Evolutionary conservation across 2,329 filamentous ascomycete genomes (phyloP).

Genomic region (Paracoccidioides lutzii): DNA sequence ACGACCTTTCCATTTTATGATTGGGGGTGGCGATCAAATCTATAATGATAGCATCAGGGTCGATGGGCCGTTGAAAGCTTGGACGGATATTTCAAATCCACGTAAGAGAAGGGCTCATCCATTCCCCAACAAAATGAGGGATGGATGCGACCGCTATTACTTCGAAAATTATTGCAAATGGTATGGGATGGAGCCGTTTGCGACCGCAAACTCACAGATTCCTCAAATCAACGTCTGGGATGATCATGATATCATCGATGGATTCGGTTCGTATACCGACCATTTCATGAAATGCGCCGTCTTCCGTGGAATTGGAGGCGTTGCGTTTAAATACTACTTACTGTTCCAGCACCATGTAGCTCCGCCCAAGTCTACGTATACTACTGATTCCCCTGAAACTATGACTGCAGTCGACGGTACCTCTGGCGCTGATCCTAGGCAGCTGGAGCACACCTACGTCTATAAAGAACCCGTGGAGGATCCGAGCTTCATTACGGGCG

Average conservation of each 20-base stretch:
- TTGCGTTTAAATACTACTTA: conserved; percentile 48
- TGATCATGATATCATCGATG: conserved; percentile 54
- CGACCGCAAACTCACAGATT: conserved; percentile 48
- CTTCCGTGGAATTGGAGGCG: conserved; percentile 52
- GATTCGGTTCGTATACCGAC: conserved; percentile 53
- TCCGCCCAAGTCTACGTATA: conserved; percentile 75
- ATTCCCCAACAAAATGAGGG: conserved; percentile 53
- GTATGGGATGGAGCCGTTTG: conserved; percentile 58
- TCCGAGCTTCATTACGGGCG: conserved; percentile 64
- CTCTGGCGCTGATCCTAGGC: conserved; percentile 50
- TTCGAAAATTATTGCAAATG: conserved; percentile 49
- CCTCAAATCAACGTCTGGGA: conserved; percentile 55
- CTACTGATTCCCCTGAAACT: conserved; percentile 53
- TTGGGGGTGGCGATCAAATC: conserved; percentile 84
- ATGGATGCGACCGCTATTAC: conserved; percentile 49
- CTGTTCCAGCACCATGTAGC: conserved; percentile 65
- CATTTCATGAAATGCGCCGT: conserved; percentile 54
- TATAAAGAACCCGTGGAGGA: conserved; percentile 45
- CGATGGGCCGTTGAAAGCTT: conserved; percentile 58
- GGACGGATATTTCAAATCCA: conserved; percentile 50
- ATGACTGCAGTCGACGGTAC: conserved; percentile 38
- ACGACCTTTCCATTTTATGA: conserved; percentile 54
- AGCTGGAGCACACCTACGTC: conserved; percentile 64
- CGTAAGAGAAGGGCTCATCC: conserved; percentile 45
- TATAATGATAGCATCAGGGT: conserved; percentile 72